phyloP scores from a whole-genome alignment of 345 rosid species.

The Lepidium aucheri region DNA sequence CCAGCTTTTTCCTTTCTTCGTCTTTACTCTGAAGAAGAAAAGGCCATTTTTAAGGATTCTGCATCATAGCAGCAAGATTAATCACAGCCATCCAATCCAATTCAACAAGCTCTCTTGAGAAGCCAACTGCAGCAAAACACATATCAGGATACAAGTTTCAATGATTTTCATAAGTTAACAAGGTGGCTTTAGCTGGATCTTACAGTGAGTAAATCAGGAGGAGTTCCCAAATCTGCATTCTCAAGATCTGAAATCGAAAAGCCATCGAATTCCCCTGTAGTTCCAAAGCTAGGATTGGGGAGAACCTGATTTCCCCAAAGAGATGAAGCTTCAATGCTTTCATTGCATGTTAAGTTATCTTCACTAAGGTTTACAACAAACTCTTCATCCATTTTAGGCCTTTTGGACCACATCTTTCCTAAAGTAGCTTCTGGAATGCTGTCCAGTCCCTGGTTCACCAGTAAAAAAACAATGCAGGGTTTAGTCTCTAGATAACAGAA shows the following conservation, averaged over 20 bases:
- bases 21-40: neutral
- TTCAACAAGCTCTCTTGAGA: conserved; percentile 67
- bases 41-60: neutral
- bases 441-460: conserved; percentile 32
- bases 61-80: neutral
- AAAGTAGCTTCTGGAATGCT: conserved; percentile 26
- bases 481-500: neutral
- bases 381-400: conserved; percentile 53
- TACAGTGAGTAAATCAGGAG: conserved; percentile 71
- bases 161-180: neutral
- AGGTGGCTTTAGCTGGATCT: conserved; percentile 17
- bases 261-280: conserved; percentile 18
- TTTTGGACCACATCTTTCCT: conserved; percentile 43
- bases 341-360: conserved; percentile 45
- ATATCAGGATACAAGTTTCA: neutral
- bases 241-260: conserved; percentile 57
- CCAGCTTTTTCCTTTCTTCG: neutral
- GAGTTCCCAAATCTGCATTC: conserved; percentile 63
- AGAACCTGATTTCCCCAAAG: conserved; percentile 23
- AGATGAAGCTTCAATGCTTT: conserved; percentile 35
- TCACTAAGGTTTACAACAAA: conserved; percentile 33
- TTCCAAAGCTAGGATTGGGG: conserved; percentile 10
- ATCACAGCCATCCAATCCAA: conserved; percentile 61
- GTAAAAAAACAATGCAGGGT: neutral
- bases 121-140: conserved; percentile 46